These are phyloP conservation scores for Xerocomellus chrysenteron DNA, from an alignment of 768 basidiomycete genomes.

Conservation along the genomic window DNA sequence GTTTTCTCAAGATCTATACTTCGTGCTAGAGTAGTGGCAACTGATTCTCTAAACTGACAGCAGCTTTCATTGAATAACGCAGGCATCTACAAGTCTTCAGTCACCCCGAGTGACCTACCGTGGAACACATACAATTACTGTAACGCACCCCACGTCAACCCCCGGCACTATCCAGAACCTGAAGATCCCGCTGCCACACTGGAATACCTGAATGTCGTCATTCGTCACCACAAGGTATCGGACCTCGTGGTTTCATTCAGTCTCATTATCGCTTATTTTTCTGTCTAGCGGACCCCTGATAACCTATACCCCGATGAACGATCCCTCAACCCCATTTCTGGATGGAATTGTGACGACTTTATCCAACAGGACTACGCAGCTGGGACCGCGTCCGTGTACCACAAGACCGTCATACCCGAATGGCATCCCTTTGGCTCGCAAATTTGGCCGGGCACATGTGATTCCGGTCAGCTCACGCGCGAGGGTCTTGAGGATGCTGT, in stretches of 20 bases:
- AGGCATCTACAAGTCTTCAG: slow-evolving; percentile 47
- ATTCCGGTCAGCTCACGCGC: slow-evolving; percentile 45
- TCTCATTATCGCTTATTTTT: not conserved
- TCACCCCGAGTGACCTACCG: slow-evolving; percentile 38
- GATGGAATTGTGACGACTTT: slow-evolving; percentile 44
- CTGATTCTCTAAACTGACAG: slow-evolving; percentile 2
- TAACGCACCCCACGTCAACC: slow-evolving; percentile 48
- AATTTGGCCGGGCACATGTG: slow-evolving; percentile 51
- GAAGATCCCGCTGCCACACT: slow-evolving; percentile 30
- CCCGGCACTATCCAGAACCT: slow-evolving; percentile 37
- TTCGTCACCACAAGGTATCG: slow-evolving; percentile 48
- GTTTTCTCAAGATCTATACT: not conserved
- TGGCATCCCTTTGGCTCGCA: slow-evolving; percentile 44
- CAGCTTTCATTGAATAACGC: slow-evolving; percentile 4
- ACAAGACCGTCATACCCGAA: slow-evolving; percentile 37
- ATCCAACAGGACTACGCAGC: slow-evolving; percentile 40
- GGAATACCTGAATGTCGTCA: slow-evolving; percentile 42
- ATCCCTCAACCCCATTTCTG: slow-evolving; percentile 35
- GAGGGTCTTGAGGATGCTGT: slow-evolving; percentile 45
- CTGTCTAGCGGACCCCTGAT: slow-evolving; percentile 45
- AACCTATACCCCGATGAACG: slow-evolving; percentile 47
- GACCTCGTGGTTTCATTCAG: not conserved
- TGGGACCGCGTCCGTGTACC: slow-evolving; percentile 38
- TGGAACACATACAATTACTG: slow-evolving; percentile 58
- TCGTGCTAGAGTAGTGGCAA: not conserved